Base-by-base conservation (phyloP, 2,329 filamentous ascomycete species). In the Fusarium succisae region DNA sequence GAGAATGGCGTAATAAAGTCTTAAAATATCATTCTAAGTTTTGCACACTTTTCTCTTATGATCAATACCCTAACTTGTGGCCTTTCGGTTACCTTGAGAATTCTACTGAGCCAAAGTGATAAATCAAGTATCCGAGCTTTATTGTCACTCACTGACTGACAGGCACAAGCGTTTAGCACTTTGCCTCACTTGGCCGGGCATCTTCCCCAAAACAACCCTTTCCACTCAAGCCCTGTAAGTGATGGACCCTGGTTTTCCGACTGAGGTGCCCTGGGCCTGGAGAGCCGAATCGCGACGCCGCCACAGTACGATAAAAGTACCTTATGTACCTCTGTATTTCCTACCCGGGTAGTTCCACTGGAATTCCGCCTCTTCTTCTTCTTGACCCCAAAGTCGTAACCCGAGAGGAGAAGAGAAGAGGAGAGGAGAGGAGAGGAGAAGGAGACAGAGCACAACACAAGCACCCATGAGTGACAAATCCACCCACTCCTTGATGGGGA, bases 311-410 rank as follows among this genome's bases (percentile, higher is more conserved):
- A 35, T 37, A 44, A 68, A 61, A 69, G 47, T 63, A 38, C 15
- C 17, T 44, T 24, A 18, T n/a, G 45, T 48, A 48, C 68, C 51
- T 63, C 43, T 53, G 37, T 56, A 55, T 74, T 41, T 54, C 35
- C 35, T 63, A 57, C 55, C 60, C 56, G 32, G 32, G 14, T 7
- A 57, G 48, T 67, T 67, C 50, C 69, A 68, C 35, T 72, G 59
- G 70, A 73, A 69, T 73, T 73, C 69, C 53, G 70, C 64, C 63
- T 73, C 57, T 55, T 71, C 43, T 69, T 71, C 47, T 73, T 22
- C 47, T 74, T 47, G 39, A 69, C 41, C 63, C 64, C 56, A 65
- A 75, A 69, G 69, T 47, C 72, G 72, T 72, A 72, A 74, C 35
- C 72, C 56, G 68, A 63, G 53, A 59, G 56, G 56, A 58, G 61